These are phyloP conservation scores for Candida michaelii DNA, from an alignment of 805 yeast species.

Conservation along the genomic window DNA sequence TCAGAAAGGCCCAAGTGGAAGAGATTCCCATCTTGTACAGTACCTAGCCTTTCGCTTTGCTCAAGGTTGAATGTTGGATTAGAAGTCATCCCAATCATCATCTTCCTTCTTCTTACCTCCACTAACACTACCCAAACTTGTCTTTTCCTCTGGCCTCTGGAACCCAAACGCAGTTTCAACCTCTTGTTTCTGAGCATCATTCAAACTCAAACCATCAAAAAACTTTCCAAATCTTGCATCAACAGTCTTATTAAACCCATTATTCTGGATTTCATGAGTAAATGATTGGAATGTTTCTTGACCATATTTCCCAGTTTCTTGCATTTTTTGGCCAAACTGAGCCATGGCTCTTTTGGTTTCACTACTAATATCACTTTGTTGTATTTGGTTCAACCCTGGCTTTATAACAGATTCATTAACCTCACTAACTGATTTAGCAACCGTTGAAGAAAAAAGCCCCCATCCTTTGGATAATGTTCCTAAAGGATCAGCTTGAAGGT, in stretches of 20 bases:
- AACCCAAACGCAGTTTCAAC: slow-evolving; percentile 70
- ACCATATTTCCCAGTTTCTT: slow-evolving; percentile 79
- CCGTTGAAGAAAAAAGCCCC: slow-evolving; percentile 87
- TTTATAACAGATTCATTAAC: slow-evolving; percentile 87
- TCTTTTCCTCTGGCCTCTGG: slow-evolving; percentile 54
- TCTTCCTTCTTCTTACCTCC: slow-evolving; percentile 41
- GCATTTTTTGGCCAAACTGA: slow-evolving; percentile 93
- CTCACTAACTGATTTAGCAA: slow-evolving; percentile 78
- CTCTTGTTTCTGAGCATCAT: slow-evolving; percentile 31
- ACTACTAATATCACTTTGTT: slow-evolving; percentile 70
- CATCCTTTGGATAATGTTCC: slow-evolving; percentile 93
- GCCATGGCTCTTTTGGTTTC: slow-evolving; percentile 93
- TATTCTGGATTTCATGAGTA: slow-evolving; percentile 46
- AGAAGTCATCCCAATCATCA: slow-evolving; percentile 73
- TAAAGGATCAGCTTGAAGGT: slow-evolving; percentile 77
- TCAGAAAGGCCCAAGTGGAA: no score
- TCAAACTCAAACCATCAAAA: slow-evolving; percentile 53
- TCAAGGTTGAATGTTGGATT: not conserved
- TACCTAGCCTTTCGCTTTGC: no score
- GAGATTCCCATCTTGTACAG: no score
- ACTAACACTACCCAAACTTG: slow-evolving; percentile 54
- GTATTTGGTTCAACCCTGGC: slow-evolving; percentile 82
- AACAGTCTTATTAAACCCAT: slow-evolving; percentile 42
- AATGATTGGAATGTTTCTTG: slow-evolving; percentile 63
- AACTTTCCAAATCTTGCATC: slow-evolving; percentile 50